Base-by-base conservation (phyloP, 805 yeast species). In the Spathaspora sp. region DNA sequence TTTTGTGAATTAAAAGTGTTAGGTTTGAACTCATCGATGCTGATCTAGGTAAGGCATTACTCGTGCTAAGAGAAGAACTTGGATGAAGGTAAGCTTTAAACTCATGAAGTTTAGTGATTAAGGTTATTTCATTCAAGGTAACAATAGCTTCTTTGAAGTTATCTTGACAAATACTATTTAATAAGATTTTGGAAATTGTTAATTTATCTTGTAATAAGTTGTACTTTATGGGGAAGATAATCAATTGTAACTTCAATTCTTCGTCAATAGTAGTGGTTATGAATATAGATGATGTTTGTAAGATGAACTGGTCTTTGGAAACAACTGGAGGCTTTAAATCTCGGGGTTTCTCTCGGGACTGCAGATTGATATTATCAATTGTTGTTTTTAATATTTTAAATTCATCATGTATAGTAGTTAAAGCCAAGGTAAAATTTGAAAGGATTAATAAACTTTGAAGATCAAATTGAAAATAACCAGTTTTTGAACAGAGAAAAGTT, bases 401-500 rank as follows among this genome's bases (percentile, higher is more conserved):
- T 1, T 65, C 61, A 2, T 63, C 63, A 4, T 47, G 28, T 3
- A 69, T 62, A 2, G 68, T 61, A 1, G 61, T 58, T 0, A 68
- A 12, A 2, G 68, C 59, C 1, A 59, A 54, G 1, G 56, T 50
- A n/a, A 73, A 59, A 46, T 69, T 64, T 5, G 60, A n/a, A 9
- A 76, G 44, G 5, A 59, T 55, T 39, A 65, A 62, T 7, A 70
- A 49, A n/a, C 58, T 56, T 0, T 52, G 31, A 6, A 56, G 49
- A 39, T 68, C 69, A 3, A 69, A 49, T 14, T 48, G 46, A 11
- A 65, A 16, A 10, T 20, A 48, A 0, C 78, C 75, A 0, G 68
- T 63, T 52, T 81, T 81, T 0, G 83, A 72, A 18, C 78, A 62
- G 1, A 81, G 60, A 0, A 76, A 28, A 0, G 82, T 77, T 17